Evolutionary conservation across 1,284 basidiomycete genomes (phyloP).

Genomic region (Pascua sp.): DNA sequence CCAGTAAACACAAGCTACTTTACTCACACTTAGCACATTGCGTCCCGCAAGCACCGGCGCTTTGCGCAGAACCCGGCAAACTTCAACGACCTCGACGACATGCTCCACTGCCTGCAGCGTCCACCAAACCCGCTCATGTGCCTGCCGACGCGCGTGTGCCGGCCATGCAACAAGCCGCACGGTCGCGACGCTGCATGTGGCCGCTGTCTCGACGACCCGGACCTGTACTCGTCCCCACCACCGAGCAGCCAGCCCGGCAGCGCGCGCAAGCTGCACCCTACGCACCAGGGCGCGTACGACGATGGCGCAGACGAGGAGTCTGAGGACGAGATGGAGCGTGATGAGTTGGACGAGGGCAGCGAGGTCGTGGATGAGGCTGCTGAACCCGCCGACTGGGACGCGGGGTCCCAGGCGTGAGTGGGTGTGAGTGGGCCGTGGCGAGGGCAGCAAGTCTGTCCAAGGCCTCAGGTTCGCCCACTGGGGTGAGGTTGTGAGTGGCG

Average conservation of each 20-base stretch:
- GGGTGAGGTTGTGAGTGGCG: no score
- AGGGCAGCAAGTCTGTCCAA: no score
- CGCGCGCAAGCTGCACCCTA: not conserved
- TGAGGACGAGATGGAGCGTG: not conserved
- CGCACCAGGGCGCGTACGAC: not conserved
- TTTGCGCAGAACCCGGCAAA: constrained; percentile 79
- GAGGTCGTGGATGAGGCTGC: not conserved
- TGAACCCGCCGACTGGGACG: no score
- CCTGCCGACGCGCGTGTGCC: constrained; percentile 17
- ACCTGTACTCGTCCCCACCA: constrained; percentile 10
- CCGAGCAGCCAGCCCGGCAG: constrained; percentile 8
- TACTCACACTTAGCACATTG: constrained; percentile 63
- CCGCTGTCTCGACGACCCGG: constrained; percentile 18
- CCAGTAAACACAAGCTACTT: no score
- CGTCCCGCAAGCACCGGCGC: constrained; percentile 71
- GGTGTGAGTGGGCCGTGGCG: no score
- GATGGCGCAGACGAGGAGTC: not conserved
- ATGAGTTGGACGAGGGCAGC: not conserved
- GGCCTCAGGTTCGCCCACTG: no score
- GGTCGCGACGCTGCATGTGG: constrained; percentile 19
- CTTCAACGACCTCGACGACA: constrained; percentile 75
- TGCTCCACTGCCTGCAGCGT: constrained; percentile 71
- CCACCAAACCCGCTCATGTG: constrained; percentile 52
- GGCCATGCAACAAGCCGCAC: constrained; percentile 22
- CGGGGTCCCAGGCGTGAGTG: no score